Conservation (phyloP, 257 asterid species). For the Solanum peruvianum region DNA sequence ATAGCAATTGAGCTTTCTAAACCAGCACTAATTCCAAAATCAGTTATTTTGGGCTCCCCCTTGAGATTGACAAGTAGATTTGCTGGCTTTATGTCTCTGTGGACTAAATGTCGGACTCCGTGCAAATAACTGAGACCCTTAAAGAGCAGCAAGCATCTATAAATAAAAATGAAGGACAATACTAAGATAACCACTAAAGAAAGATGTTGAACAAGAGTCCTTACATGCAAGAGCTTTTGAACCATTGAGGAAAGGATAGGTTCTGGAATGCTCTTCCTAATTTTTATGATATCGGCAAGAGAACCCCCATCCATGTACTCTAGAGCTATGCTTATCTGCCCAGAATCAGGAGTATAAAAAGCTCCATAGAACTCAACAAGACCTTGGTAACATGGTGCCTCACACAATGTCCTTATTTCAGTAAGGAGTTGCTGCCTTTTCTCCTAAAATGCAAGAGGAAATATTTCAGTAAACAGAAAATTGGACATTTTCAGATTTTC, state of each 20-base stretch:
- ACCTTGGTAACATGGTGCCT: slow-evolving; percentile 87
- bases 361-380: slow-evolving; percentile 96
- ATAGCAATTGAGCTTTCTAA: slow-evolving; percentile 94
- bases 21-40: slow-evolving; percentile 98
- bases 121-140: slow-evolving; percentile 92
- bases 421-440: slow-evolving; percentile 96
- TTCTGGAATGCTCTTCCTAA: slow-evolving; percentile 65
- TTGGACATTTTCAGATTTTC: not conserved
- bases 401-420: slow-evolving; percentile 88
- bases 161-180: not conserved
- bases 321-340: slow-evolving; percentile 94
- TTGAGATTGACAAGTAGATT: slow-evolving; percentile 86
- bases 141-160: slow-evolving; percentile 12
- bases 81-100: slow-evolving; percentile 98
- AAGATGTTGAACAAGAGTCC: slow-evolving; percentile 7
- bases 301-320: slow-evolving; percentile 99
- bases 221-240: slow-evolving; percentile 74
- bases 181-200: not conserved
- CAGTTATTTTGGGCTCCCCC: slow-evolving; percentile 99
- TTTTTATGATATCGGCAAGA: slow-evolving; percentile 69
- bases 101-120: slow-evolving; percentile 91
- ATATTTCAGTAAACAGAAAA: slow-evolving; percentile 2
- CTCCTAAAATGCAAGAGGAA: slow-evolving; percentile 44
- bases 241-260: slow-evolving; percentile 72
- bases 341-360: slow-evolving; percentile 93